Evolutionary conservation across 2,329 filamentous ascomycete genomes (phyloP).

Genomic region (Beauveria pseudobassiana): DNA sequence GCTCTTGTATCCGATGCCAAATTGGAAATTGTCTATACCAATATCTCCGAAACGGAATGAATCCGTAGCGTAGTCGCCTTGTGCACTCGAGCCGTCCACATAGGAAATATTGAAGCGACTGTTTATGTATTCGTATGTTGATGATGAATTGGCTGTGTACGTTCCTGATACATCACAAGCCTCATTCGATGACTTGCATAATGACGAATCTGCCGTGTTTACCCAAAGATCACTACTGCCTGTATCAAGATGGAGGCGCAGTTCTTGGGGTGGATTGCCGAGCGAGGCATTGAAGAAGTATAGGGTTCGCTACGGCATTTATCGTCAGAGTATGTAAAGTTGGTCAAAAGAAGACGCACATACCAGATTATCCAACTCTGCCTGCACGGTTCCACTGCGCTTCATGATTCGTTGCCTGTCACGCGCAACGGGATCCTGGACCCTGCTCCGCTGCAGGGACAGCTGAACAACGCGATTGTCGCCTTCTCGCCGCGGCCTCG

Average conservation of each 20-base stretch:
- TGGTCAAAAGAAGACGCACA: conserved; percentile 13
- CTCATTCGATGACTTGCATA: conserved; percentile 44
- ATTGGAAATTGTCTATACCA: conserved; percentile 52
- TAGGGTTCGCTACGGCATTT: conserved; percentile 42
- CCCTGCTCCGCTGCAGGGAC: conserved; percentile 29
- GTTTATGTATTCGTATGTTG: conserved; percentile 66
- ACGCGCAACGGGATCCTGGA: conserved; percentile 34
- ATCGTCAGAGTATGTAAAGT: neutral
- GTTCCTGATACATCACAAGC: conserved; percentile 57
- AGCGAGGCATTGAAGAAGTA: conserved; percentile 58
- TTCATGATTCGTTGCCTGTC: conserved; percentile 36
- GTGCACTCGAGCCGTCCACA: conserved; percentile 69
- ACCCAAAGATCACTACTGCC: conserved; percentile 65
- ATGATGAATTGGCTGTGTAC: conserved; percentile 64
- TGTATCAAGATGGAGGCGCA: conserved; percentile 58
- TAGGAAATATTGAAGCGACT: conserved; percentile 83
- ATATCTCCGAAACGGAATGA: conserved; percentile 52
- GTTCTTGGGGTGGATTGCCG: conserved; percentile 51
- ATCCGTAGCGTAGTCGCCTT: conserved; percentile 75
- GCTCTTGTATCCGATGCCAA: conserved; percentile 63
- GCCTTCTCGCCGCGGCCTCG: conserved; percentile 23
- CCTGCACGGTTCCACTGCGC: conserved; percentile 35
- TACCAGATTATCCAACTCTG: conserved; percentile 50
- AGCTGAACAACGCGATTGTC: conserved; percentile 39
- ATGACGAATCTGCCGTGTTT: conserved; percentile 53